Evolutionary conservation across 2,329 filamentous ascomycete species (phyloP).

Genomic region (Septoria petroselini): DNA sequence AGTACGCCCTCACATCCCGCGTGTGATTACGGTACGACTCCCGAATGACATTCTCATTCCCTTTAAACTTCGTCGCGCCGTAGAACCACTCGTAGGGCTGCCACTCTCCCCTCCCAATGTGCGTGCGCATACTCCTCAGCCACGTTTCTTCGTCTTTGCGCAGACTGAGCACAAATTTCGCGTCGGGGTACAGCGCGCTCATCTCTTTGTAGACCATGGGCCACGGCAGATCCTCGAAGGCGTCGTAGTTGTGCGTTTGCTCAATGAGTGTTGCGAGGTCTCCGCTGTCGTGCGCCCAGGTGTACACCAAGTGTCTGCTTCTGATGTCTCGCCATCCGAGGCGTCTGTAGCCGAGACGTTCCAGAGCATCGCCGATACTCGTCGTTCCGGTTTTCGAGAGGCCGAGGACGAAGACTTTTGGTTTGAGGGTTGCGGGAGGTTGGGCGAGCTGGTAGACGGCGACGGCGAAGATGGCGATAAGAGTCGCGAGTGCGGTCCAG

Average conservation of each 20-base stretch:
- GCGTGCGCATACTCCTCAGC: conserved; percentile 32
- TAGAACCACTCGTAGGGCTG: conserved; percentile 29
- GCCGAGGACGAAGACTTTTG: conserved; percentile 36
- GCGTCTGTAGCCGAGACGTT: conserved; percentile 32
- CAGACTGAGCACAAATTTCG: conserved; percentile 34
- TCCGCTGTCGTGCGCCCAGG: conserved; percentile 27
- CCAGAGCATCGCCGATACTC: conserved; percentile 35
- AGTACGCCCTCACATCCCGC: conserved; percentile 26
- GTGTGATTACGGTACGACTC: conserved; percentile 30
- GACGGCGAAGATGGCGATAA: conserved; percentile 1
- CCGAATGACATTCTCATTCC: conserved; percentile 28
- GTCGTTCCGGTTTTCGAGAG: conserved; percentile 36
- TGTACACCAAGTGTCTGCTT: conserved; percentile 34
- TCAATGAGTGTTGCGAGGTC: conserved; percentile 26
- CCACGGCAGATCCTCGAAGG: conserved; percentile 36
- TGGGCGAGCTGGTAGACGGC: conserved; percentile 23
- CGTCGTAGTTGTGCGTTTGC: conserved; percentile 32
- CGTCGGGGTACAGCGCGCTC: conserved; percentile 31
- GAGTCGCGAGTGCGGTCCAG: conserved; percentile 1
- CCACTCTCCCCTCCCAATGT: conserved; percentile 32
- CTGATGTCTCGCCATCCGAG: conserved; percentile 36
- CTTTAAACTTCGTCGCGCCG: conserved; percentile 26
- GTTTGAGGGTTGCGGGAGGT: conserved; percentile 23
- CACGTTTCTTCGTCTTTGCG: conserved; percentile 34
- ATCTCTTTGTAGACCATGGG: conserved; percentile 33